A percentile compares a stretch with the other conserved stretches of the same genome.
Evolutionary conservation across 2,329 filamentous ascomycete genomes (phyloP).

Genomic region (Pestalotiopsis sp.): DNA sequence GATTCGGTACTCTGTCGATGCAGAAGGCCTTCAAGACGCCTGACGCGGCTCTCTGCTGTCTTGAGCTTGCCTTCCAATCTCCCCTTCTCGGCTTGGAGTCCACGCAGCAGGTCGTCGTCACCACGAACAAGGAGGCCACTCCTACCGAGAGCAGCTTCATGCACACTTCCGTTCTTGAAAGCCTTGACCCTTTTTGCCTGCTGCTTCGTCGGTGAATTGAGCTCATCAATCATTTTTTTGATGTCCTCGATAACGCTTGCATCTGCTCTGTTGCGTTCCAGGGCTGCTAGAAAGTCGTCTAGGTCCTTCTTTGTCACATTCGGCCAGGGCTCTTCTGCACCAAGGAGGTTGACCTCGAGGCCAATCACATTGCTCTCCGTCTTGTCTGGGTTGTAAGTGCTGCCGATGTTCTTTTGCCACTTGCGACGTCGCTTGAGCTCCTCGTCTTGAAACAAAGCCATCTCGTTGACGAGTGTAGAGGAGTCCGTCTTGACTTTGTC

Average conservation of each 20-base stretch:
- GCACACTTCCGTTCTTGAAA: conserved; percentile 94
- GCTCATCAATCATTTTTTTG: conserved; percentile 72
- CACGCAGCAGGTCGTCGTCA: conserved; percentile 79
- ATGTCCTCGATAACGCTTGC: conserved; percentile 70
- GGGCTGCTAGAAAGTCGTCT: conserved; percentile 66
- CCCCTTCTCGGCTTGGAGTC: conserved; percentile 79
- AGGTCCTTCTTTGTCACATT: conserved; percentile 73
- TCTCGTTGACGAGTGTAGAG: conserved; percentile 84
- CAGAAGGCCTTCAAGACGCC: conserved; percentile 86
- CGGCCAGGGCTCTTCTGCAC: conserved; percentile 81
- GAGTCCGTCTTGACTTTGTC: conserved; percentile 90
- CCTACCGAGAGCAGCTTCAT: conserved; percentile 84
- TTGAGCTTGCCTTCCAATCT: conserved; percentile 73
- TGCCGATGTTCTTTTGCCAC: conserved; percentile 85
- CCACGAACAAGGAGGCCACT: conserved; percentile 83
- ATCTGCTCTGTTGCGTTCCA: conserved; percentile 68
- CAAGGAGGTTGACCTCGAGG: conserved; percentile 82
- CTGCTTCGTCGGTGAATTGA: conserved; percentile 80
- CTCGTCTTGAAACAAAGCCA: conserved; percentile 89
- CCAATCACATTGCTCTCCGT: conserved; percentile 70
- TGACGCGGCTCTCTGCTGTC: conserved; percentile 85
- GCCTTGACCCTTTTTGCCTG: conserved; percentile 85
- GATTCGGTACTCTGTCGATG: conserved; percentile 74
- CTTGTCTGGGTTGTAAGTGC: conserved; percentile 66
- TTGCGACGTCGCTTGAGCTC: conserved; percentile 85